Conservation (phyloP, 2,329 filamentous ascomycete genomes). For the Neocucurbitaria cava region DNA sequence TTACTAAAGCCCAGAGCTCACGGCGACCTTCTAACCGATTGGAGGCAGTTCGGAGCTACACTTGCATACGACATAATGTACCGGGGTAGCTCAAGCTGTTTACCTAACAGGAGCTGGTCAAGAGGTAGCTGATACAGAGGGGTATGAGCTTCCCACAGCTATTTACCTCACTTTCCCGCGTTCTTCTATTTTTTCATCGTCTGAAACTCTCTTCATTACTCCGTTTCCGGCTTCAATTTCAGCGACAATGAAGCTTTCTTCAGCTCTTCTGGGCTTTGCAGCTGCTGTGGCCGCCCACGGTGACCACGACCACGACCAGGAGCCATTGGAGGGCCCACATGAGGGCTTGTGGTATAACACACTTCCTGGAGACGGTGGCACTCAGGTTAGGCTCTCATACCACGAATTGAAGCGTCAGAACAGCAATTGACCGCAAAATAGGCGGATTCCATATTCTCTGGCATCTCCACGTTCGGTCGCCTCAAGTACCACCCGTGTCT, state of each 20-base stretch:
- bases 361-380: slow-evolving; percentile 83
- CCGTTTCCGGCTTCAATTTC: slow-evolving; percentile 1
- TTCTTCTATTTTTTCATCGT: slow-evolving; percentile 1
- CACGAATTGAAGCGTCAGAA: not conserved
- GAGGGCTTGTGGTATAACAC: slow-evolving; percentile 82
- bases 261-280: slow-evolving; percentile 48
- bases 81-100: slow-evolving; percentile 42
- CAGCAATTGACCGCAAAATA: slow-evolving; percentile 46
- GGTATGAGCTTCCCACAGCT: slow-evolving; percentile 16
- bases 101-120: slow-evolving; percentile 44
- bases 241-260: slow-evolving; percentile 37
- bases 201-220: slow-evolving; percentile 3
- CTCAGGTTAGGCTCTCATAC: slow-evolving; percentile 64
- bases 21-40: slow-evolving; percentile 27
- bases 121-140: slow-evolving; percentile 32
- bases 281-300: slow-evolving; percentile 66
- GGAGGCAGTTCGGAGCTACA: slow-evolving; percentile 19
- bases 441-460: slow-evolving; percentile 88
- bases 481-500: slow-evolving; percentile 80
- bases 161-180: slow-evolving; percentile 28
- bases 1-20: slow-evolving; percentile 13
- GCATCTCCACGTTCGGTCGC: slow-evolving; percentile 84
- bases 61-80: slow-evolving; percentile 30
- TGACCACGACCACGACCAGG: slow-evolving; percentile 63
- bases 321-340: slow-evolving; percentile 71